phyloP scores from a whole-genome alignment of 1,139 yeast genomes.

The Saccharomycopsis crataegensis region DNA sequence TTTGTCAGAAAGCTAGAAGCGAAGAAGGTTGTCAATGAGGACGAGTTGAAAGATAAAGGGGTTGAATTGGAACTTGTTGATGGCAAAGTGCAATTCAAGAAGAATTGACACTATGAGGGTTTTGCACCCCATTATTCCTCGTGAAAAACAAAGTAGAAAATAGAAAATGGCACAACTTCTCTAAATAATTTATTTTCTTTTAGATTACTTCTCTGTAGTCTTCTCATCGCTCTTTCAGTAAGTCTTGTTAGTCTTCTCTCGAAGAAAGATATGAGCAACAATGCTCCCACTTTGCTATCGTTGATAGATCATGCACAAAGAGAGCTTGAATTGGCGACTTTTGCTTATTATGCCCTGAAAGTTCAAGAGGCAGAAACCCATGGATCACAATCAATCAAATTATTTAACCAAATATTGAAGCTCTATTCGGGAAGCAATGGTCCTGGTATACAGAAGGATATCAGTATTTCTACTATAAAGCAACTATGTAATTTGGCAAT shows the following conservation, averaged over 20 bases:
- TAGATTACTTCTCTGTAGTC: neutral
- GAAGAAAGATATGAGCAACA: neutral
- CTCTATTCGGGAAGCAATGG: neutral
- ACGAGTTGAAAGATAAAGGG: conserved; percentile 48
- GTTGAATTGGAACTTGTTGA: conserved; percentile 48
- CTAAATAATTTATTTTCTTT: neutral
- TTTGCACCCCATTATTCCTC: too few relatives aligned
- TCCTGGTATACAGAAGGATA: too few relatives aligned
- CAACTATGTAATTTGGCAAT: too few relatives aligned
- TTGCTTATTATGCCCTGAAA: conserved; percentile 12
- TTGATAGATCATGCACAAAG: conserved; percentile 13
- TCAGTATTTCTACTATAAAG: too few relatives aligned
- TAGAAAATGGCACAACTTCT: neutral
- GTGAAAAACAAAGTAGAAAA: neutral
- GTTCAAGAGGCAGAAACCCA: conserved; percentile 11
- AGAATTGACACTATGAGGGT: neutral
- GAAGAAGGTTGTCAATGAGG: conserved; percentile 41
- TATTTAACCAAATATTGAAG: conserved; percentile 21
- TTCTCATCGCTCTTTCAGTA: too few relatives aligned
- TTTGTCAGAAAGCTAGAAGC: conserved; percentile 65
- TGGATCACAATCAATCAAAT: conserved; percentile 9
- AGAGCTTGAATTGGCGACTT: conserved; percentile 12
- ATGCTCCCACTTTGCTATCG: neutral
- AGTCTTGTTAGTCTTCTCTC: too few relatives aligned
- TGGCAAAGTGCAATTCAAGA: conserved; percentile 43